Conservation (phyloP, 768 basidiomycete genomes). For the Chalciporus chontae region DNA sequence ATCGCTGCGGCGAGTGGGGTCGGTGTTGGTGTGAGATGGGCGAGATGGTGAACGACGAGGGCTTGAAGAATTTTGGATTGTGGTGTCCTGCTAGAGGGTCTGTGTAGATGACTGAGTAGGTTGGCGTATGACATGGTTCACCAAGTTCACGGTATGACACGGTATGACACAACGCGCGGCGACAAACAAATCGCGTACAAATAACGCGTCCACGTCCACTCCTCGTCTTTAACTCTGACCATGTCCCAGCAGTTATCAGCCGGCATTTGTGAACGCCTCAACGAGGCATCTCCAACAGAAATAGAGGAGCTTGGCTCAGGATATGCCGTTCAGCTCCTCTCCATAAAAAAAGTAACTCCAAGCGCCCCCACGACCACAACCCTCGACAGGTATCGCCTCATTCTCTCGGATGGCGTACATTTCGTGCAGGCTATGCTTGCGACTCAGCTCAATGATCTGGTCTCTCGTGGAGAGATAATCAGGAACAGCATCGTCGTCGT, state of each 20-base stretch:
- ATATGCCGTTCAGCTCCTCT: slow-evolving; percentile 74
- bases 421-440: slow-evolving; percentile 95
- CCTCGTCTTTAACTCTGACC: slow-evolving; percentile 11
- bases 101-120: slow-evolving; percentile 26
- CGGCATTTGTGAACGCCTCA: slow-evolving; percentile 53
- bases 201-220: slow-evolving; percentile 13
- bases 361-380: slow-evolving; percentile 27
- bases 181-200: slow-evolving; percentile 13
- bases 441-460: slow-evolving; percentile 79
- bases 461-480: slow-evolving; percentile 57
- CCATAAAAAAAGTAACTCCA: slow-evolving; percentile 69
- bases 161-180: neutral
- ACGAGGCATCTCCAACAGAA: slow-evolving; percentile 33
- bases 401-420: slow-evolving; percentile 84
- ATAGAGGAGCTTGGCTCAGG: slow-evolving; percentile 29
- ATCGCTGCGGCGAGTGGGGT: slow-evolving; percentile 33
- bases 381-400: slow-evolving; percentile 68
- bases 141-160: no score
- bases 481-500: slow-evolving; percentile 70
- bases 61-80: slow-evolving; percentile 22
- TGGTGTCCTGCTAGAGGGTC: slow-evolving; percentile 15
- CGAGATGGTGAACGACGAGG: slow-evolving; percentile 29
- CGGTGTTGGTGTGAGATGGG: slow-evolving; percentile 24
- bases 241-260: slow-evolving; percentile 52
- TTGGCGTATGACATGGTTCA: slow-evolving; percentile 27